phyloP scores from a whole-genome alignment of 2,329 filamentous ascomycete genomes.

The Westerdykella ornata region DNA sequence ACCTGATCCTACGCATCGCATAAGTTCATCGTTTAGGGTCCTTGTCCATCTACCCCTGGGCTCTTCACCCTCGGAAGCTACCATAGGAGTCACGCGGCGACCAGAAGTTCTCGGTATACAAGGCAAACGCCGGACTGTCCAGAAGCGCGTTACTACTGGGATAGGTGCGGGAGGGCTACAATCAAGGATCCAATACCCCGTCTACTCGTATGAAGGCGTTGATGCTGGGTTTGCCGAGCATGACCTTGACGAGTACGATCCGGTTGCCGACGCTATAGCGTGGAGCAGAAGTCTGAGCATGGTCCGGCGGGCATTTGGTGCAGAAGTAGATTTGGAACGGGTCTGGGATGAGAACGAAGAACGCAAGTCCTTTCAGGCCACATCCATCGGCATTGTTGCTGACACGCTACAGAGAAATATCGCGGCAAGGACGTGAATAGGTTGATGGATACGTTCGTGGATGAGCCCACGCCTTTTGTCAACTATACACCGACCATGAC shows the following conservation, averaged over 20 bases:
- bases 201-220: conserved; percentile 51
- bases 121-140: conserved; percentile 45
- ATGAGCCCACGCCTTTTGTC: conserved; percentile 33
- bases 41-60: conserved; percentile 52
- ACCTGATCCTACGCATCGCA: conserved; percentile 45
- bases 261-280: conserved; percentile 57
- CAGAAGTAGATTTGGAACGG: conserved; percentile 43
- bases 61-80: conserved; percentile 29
- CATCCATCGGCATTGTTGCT: not conserved
- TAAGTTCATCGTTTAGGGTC: conserved; percentile 42
- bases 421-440: conserved; percentile 33
- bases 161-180: conserved; percentile 45
- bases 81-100: conserved; percentile 45
- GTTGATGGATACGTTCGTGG: conserved; percentile 35
- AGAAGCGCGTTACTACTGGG: conserved; percentile 46
- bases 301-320: conserved; percentile 55
- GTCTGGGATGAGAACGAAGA: conserved; percentile 40
- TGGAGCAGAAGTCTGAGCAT: conserved; percentile 59
- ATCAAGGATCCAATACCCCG: conserved; percentile 39
- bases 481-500: conserved; percentile 44
- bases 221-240: conserved; percentile 64
- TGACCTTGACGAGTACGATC: conserved; percentile 61
- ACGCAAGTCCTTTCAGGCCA: conserved; percentile 14
- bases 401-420: conserved; percentile 28
- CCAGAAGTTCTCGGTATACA: conserved; percentile 50